Conservation (phyloP, 257 asterid species). For the Rhazya stricta region DNA sequence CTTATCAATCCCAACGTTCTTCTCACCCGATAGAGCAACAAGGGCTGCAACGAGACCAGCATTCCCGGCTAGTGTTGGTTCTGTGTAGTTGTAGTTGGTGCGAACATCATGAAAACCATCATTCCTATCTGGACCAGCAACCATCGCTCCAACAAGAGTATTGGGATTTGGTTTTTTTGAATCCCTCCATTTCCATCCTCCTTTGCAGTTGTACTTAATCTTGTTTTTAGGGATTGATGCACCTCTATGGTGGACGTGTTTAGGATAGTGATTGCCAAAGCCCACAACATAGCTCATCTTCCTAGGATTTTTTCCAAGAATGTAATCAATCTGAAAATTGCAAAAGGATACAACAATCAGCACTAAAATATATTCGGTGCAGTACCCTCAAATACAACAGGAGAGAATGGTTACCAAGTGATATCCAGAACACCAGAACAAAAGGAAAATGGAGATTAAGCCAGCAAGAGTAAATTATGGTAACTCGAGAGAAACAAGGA, state of each 20-base stretch:
- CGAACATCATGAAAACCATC: conserved; percentile 87
- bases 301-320: conserved; percentile 88
- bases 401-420: neutral
- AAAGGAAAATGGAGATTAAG: neutral
- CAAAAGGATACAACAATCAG: neutral
- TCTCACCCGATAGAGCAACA: conserved; percentile 77
- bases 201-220: conserved; percentile 69
- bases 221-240: conserved; percentile 90
- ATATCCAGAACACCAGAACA: neutral
- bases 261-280: conserved; percentile 71
- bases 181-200: conserved; percentile 96
- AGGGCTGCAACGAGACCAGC: conserved; percentile 96
- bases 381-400: neutral
- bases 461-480: neutral
- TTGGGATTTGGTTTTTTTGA: conserved; percentile 69
- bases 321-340: conserved; percentile 60
- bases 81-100: conserved; percentile 80
- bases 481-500: neutral
- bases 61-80: conserved; percentile 91
- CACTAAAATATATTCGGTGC: neutral
- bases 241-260: conserved; percentile 87
- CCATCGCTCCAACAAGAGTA: conserved; percentile 81
- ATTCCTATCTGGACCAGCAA: conserved; percentile 90
- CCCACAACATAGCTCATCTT: conserved; percentile 97
- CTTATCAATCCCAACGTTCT: conserved; percentile 53